phyloP scores from a whole-genome alignment of 352 stramenopile species.

The Globisporangium carolinianum region DNA sequence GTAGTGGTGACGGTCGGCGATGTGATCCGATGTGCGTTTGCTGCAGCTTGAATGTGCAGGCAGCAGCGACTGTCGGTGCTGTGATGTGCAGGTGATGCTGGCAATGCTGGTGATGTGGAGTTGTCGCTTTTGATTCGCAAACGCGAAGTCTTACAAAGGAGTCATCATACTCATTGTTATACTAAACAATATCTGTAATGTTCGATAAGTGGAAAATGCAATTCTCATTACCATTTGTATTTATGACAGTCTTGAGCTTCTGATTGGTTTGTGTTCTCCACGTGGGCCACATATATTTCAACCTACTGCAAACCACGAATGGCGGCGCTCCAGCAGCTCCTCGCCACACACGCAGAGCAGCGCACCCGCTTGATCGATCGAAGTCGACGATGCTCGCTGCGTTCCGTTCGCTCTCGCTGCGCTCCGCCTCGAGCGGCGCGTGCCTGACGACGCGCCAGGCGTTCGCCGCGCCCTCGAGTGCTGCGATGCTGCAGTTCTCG shows the following conservation, averaged over 20 bases:
- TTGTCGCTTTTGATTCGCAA: too few species aligned
- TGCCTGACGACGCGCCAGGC: constrained; percentile 11
- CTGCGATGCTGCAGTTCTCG: constrained; percentile 24
- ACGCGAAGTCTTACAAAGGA: too few species aligned
- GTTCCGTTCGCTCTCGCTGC: constrained; percentile 60
- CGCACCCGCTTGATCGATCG: constrained; percentile 3
- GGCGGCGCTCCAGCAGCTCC: background rate
- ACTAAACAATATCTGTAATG: too few species aligned
- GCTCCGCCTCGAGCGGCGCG: constrained; percentile 19
- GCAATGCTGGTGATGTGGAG: too few species aligned
- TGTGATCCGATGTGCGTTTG: too few species aligned
- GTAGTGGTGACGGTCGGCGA: too few species aligned
- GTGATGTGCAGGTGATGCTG: too few species aligned
- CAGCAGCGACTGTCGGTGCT: too few species aligned
- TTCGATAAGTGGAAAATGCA: too few species aligned
- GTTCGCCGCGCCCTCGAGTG: constrained; percentile 7
- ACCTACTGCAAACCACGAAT: background rate
- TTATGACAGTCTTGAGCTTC: background rate
- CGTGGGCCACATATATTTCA: background rate
- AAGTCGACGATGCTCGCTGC: constrained; percentile 43
- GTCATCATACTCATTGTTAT: too few species aligned
- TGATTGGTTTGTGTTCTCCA: background rate
- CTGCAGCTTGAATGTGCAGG: too few species aligned
- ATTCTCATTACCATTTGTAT: too few species aligned
- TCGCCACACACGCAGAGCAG: background rate